Percentiles rank a stretch among this genome's conserved stretches.
Evolutionary conservation across 2,329 filamentous ascomycete species (phyloP).

Genomic region (Didymella lethalis): DNA sequence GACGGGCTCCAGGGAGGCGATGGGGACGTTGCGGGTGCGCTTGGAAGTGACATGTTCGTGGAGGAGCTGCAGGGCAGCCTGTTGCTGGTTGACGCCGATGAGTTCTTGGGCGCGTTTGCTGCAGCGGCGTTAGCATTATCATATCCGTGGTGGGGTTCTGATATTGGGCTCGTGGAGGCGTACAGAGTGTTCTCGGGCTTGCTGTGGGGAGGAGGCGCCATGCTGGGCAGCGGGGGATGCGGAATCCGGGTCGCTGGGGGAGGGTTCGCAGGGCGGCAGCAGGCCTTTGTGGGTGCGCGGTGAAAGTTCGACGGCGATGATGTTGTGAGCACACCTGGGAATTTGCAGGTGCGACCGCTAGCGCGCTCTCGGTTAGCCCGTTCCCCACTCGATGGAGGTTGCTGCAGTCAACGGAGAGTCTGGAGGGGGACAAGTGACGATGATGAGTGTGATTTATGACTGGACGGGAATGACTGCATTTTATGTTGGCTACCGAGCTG

Average conservation of each 20-base stretch:
- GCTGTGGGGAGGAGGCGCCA: slow-evolving; percentile 96
- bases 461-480: background rate
- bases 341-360: slow-evolving; percentile 3
- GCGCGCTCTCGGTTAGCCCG: slow-evolving; percentile 9
- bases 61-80: slow-evolving; percentile 90
- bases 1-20: slow-evolving; percentile 94
- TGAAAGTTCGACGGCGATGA: slow-evolving; percentile 32
- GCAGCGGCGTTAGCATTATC: slow-evolving; percentile 30
- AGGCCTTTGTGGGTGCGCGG: slow-evolving; percentile 23
- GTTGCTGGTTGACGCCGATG: slow-evolving; percentile 93
- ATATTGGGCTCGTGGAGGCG: slow-evolving; percentile 13
- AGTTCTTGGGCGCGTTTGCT: slow-evolving; percentile 89
- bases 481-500: background rate
- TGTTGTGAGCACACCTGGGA: slow-evolving; percentile 16
- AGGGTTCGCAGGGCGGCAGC: slow-evolving; percentile 15
- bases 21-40: slow-evolving; percentile 95
- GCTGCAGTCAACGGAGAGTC: background rate
- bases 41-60: slow-evolving; percentile 99
- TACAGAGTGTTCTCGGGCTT: slow-evolving; percentile 96
- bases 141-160: slow-evolving; percentile 8
- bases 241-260: slow-evolving; percentile 39
- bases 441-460: background rate
- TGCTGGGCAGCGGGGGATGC: slow-evolving; percentile 55
- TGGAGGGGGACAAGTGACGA: background rate
- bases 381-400: slow-evolving; percentile 2